Evolutionary conservation across 2,329 filamentous ascomycete species (phyloP).

Genomic region (Bipolaris victoriae): DNA sequence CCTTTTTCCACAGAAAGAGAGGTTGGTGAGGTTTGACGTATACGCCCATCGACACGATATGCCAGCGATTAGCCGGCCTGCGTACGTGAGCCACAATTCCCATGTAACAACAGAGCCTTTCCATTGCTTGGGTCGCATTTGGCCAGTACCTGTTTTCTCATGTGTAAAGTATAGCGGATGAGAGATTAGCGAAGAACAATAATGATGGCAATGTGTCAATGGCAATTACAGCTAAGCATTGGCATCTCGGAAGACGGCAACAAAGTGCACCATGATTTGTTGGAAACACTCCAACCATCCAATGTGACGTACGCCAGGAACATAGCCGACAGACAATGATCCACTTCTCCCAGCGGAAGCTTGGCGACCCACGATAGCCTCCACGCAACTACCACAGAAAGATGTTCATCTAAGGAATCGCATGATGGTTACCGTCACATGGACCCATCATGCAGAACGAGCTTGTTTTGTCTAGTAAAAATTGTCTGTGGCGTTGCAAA

Average conservation of each 20-base stretch:
- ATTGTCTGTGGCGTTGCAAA: conserved; percentile 1
- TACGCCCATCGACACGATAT: background rate
- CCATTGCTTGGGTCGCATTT: background rate
- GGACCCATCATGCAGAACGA: conserved; percentile 6
- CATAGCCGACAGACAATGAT: conserved; percentile 19
- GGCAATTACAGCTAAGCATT: conserved; percentile 27
- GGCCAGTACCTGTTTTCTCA: background rate
- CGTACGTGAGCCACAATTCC: conserved; percentile 7
- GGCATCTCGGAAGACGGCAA: conserved; percentile 37
- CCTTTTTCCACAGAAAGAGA: background rate
- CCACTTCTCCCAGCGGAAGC: conserved; percentile 31
- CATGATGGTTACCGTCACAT: background rate
- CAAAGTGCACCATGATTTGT: conserved; percentile 24
- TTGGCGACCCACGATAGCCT: conserved; percentile 27
- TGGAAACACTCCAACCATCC: conserved; percentile 7
- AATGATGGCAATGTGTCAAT: conserved; percentile 10
- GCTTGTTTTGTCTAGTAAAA: conserved; percentile 10
- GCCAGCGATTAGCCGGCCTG: background rate
- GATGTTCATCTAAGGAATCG: background rate
- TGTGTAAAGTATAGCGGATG: background rate
- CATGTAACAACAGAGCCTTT: conserved; percentile 10
- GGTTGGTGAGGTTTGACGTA: background rate
- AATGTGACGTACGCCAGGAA: conserved; percentile 38
- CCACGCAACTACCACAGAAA: conserved; percentile 4
- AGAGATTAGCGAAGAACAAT: background rate